Conservation (phyloP, 2,329 filamentous ascomycete genomes). For the Pestalotiopsis fici region DNA sequence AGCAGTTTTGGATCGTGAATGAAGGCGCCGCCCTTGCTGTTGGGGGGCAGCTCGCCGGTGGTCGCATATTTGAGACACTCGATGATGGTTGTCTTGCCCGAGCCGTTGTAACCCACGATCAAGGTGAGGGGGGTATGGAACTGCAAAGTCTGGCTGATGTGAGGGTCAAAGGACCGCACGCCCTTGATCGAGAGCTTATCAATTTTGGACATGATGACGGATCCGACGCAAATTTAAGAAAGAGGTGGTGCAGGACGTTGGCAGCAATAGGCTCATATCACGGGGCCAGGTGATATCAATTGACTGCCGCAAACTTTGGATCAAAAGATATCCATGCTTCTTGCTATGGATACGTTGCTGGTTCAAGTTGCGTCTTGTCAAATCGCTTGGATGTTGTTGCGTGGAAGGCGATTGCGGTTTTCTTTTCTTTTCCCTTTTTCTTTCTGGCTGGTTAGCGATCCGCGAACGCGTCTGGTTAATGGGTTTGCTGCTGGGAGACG, state of each 20-base stretch:
- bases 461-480: conserved; percentile 1
- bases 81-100: conserved; percentile 98
- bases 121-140: conserved; percentile 91
- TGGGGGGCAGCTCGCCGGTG: conserved; percentile 89
- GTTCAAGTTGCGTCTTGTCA: background rate
- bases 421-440: background rate
- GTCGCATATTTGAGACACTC: conserved; percentile 98
- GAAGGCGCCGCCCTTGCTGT: conserved; percentile 88
- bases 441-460: background rate
- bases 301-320: background rate
- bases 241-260: background rate
- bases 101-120: conserved; percentile 96
- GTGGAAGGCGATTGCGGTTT: background rate
- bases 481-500: conserved; percentile 4
- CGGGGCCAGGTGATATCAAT: background rate
- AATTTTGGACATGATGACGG: conserved; percentile 68
- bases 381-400: background rate
- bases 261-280: background rate
- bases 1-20: conserved; percentile 95
- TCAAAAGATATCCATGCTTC: background rate
- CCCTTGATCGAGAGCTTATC: conserved; percentile 87
- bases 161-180: conserved; percentile 81
- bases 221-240: background rate
- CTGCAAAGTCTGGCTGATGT: conserved; percentile 73
- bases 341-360: background rate